Base-by-base conservation (phyloP, 202 grass and related monocot species). In the Carex arenaria region DNA sequence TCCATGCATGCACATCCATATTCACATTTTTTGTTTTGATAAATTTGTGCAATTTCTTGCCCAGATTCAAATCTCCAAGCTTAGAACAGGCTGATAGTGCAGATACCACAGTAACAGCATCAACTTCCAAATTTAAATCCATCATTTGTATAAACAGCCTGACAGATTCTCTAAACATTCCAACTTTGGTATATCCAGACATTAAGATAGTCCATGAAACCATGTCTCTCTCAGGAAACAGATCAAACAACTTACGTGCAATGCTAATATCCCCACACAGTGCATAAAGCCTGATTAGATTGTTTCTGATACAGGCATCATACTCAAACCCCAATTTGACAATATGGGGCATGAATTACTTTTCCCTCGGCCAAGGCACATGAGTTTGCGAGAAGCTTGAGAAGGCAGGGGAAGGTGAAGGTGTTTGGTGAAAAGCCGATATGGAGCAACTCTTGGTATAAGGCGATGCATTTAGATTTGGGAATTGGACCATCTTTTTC, bases 121-220 rank as follows among this genome's bases (percentile, higher is more conserved):
- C 94, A 14, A 84, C 32, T 19, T 40, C 43, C 7, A 87, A 10
- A 57, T 55, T 54, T 45, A 28, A 73, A 30, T 54, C 76, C 4
- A 17, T 64, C 90, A 94, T 92, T 1, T 61, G 42, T 0, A 90
- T 30, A 66, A 97, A 97, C 3, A 94, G 57, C 1, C 18, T 2
- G 0, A 84, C 83, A 3, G 91, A 85, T 23, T 94, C 80, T 38
- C n/a, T 51, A 12, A 75, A 12, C 15, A 67, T 8, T 2, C 94
- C 90, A 12, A 85, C 55, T 12, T 79, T 83, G 13, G 86, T 10
- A 72, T 90, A 84, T 0, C 88, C 83, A 4, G 88, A 92, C 30
- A 97, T 87, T 79, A 97, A 34, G 22, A 86, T 61, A 15, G 94
- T 94, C 91, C 94, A 94, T 0, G 94, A 94, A 0, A 94, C 73